phyloP scores from a whole-genome alignment of 768 basidiomycete genomes.

The Lyophyllum atratum region DNA sequence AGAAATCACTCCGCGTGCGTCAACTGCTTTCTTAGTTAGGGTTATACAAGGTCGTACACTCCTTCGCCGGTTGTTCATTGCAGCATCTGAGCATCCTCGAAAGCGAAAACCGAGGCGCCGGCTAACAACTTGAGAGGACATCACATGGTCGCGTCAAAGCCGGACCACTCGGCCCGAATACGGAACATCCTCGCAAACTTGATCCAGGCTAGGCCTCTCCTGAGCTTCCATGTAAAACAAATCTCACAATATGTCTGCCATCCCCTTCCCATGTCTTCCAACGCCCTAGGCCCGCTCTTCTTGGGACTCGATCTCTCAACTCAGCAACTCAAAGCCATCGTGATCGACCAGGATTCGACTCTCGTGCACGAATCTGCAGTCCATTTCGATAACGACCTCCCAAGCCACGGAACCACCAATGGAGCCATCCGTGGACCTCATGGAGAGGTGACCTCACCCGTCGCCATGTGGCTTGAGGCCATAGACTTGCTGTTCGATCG shows the following conservation, averaged over 20 bases:
- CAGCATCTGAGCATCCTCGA: too few species aligned
- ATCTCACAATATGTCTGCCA: neutral
- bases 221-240: neutral
- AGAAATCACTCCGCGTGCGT: too few species aligned
- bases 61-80: too few species aligned
- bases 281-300: slow-evolving; percentile 40
- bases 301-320: slow-evolving; percentile 88
- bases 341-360: slow-evolving; percentile 57
- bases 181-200: neutral
- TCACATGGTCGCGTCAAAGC: neutral
- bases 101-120: neutral
- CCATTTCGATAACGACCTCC: slow-evolving; percentile 80
- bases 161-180: slow-evolving; percentile 1
- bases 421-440: slow-evolving; percentile 66
- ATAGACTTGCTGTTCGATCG: slow-evolving; percentile 74
- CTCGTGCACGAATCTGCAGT: slow-evolving; percentile 72
- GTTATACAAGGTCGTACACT: too few species aligned
- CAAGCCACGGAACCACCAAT: slow-evolving; percentile 64
- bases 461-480: slow-evolving; percentile 84
- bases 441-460: slow-evolving; percentile 80
- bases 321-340: slow-evolving; percentile 78
- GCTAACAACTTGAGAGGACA: too few species aligned
- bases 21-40: too few species aligned
- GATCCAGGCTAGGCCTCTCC: neutral
- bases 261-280: slow-evolving; percentile 11